These are phyloP conservation scores for Eutypella sp. DNA, from an alignment of 2,329 filamentous ascomycete species.

Conservation along the genomic window DNA sequence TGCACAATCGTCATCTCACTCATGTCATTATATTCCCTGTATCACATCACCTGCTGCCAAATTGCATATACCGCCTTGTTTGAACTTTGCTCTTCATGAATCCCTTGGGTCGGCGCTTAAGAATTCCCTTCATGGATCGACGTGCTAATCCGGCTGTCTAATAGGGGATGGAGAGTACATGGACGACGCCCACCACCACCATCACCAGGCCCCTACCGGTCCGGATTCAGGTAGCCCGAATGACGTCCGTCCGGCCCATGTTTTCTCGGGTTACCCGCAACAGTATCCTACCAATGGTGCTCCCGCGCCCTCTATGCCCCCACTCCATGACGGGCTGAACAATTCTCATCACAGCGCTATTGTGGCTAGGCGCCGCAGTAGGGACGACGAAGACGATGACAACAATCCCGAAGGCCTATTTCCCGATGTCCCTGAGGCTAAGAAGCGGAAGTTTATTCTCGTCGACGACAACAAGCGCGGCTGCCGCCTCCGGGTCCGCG, in stretches of 20 bases:
- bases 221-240: constrained; percentile 43
- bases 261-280: constrained; percentile 28
- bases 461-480: constrained; percentile 84
- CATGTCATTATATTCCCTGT: constrained; percentile 25
- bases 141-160: constrained; percentile 27
- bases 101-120: constrained; percentile 10
- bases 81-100: constrained; percentile 16
- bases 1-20: constrained; percentile 32
- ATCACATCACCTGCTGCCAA: constrained; percentile 25
- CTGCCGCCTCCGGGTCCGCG: constrained; percentile 78
- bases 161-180: constrained; percentile 59
- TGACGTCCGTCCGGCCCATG: constrained; percentile 48
- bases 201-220: constrained; percentile 55
- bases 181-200: constrained; percentile 63
- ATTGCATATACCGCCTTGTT: constrained; percentile 23
- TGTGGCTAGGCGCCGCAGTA: constrained; percentile 24
- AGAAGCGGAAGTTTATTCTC: constrained; percentile 93
- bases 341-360: constrained; percentile 29
- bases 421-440: constrained; percentile 80
- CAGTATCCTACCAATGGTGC: constrained; percentile 34
- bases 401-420: constrained; percentile 69
- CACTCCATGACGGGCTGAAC: constrained; percentile 34
- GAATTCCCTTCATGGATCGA: constrained; percentile 13
- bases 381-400: constrained; percentile 42
- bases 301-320: constrained; percentile 33